Conservation (phyloP, 208 protist species). For the Sergeia podlipaevii region DNA sequence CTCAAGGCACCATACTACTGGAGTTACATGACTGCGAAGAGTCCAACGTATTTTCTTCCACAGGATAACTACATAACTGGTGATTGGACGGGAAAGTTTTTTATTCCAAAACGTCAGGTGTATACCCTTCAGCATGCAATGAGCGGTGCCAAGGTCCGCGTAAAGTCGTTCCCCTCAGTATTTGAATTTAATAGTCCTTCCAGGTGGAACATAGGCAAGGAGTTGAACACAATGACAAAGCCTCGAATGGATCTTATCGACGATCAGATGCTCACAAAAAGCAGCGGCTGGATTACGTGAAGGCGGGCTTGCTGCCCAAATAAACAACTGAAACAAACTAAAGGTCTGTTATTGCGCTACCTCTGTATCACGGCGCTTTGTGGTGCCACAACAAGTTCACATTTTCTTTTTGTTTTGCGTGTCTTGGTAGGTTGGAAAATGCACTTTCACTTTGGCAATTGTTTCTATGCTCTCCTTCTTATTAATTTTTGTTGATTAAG, state of each 20-base stretch:
- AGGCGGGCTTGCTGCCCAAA: slow-evolving; percentile 83
- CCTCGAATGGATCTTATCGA: slow-evolving; percentile 90
- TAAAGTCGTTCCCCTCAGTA: slow-evolving; percentile 86
- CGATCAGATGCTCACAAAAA: slow-evolving; percentile 91
- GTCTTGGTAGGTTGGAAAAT: too few species aligned
- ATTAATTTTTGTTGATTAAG: too few species aligned
- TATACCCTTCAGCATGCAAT: slow-evolving; percentile 89
- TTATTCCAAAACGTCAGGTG: slow-evolving; percentile 85
- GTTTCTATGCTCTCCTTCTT: too few species aligned
- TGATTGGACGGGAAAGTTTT: slow-evolving; percentile 91
- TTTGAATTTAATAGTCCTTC: slow-evolving; percentile 86
- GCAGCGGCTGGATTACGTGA: slow-evolving; percentile 86
- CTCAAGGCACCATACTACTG: slow-evolving; percentile 86
- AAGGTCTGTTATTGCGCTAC: too few species aligned
- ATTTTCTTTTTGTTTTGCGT: too few species aligned
- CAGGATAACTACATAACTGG: slow-evolving; percentile 91
- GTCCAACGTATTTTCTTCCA: slow-evolving; percentile 72
- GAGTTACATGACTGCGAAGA: slow-evolving; percentile 86
- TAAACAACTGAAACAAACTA: too few species aligned
- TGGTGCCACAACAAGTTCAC: too few species aligned
- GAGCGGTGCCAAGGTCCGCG: slow-evolving; percentile 74
- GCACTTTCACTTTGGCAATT: too few species aligned
- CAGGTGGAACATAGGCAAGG: slow-evolving; percentile 89
- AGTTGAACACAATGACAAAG: slow-evolving; percentile 81
- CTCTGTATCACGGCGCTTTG: too few species aligned